A percentile compares a stretch with the other conserved stretches of the same genome.
These are phyloP conservation scores for Neopestalotiopsis sp. DNA, from an alignment of 2,329 filamentous ascomycete species.

Conservation along the genomic window DNA sequence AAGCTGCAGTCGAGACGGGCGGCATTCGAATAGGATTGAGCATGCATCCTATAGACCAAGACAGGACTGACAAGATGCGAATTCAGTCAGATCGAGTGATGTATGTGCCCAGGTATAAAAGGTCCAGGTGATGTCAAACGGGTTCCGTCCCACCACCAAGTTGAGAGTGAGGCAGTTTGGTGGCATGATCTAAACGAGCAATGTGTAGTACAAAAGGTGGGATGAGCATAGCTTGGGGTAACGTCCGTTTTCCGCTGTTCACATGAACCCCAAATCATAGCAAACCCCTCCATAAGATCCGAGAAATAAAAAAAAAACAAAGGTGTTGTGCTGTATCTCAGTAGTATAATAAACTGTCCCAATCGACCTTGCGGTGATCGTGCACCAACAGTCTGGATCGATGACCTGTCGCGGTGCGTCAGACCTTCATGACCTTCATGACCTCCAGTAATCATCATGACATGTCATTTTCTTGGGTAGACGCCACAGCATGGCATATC, in stretches of 20 bases:
- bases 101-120: not conserved
- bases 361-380: not conserved
- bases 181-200: not conserved
- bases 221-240: not conserved
- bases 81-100: not conserved
- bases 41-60: not conserved
- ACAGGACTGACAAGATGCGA: not conserved
- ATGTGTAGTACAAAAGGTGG: not conserved
- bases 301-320: not conserved
- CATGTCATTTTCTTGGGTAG: not conserved
- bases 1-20: not conserved
- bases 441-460: not conserved
- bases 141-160: not conserved
- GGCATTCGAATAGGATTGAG: not conserved
- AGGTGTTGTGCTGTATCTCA: not conserved
- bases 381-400: not conserved
- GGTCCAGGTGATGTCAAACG: not conserved
- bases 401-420: not conserved
- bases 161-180: not conserved
- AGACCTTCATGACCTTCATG: not conserved
- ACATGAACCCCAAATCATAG: not conserved
- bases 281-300: not conserved
- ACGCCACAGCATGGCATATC: not conserved
- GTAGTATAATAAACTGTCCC: not conserved
- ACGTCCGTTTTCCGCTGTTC: not conserved